Evolutionary conservation across 1,284 basidiomycete species (phyloP), one percentile per base, ranked within the genome.

Genomic region (Takashimella tepidaria): DNA sequence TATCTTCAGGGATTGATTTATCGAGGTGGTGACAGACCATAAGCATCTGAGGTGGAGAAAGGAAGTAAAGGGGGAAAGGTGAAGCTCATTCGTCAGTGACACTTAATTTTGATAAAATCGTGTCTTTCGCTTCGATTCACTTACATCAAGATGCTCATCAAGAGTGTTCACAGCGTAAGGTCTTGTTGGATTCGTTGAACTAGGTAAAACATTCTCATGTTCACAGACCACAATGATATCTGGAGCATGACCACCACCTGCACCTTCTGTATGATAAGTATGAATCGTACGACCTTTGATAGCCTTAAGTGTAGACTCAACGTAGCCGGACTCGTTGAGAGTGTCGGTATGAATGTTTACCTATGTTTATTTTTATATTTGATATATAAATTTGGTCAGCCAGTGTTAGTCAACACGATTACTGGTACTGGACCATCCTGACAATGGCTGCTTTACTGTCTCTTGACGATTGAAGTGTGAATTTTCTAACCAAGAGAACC

Each of bases 341-440:
- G 95, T 98, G 73, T 98, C 95, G 0, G 92, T 96, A 71, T 99
- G 96, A 52, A 99, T 97, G 71, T 95, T 96, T 58, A 92, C 84
- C 84, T 89, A n/a, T n/a, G n/a, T n/a, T n/a, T n/a, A n/a, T n/a
- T n/a, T n/a, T n/a, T n/a, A n/a, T n/a, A n/a, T n/a, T n/a, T n/a
- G n/a, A n/a, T n/a, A n/a, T n/a, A n/a, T n/a, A n/a, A n/a, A n/a
- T n/a, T n/a, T n/a, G n/a, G n/a, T n/a, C n/a, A n/a, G n/a, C n/a
- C n/a, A n/a, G n/a, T n/a, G n/a, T n/a, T n/a, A n/a, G n/a, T n/a
- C n/a, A n/a, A n/a, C n/a, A n/a, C n/a, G n/a, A n/a, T n/a, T n/a
- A n/a, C n/a, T n/a, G n/a, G n/a, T n/a, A n/a, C n/a, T n/a, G n/a
- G n/a, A n/a, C n/a, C n/a, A n/a, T n/a, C n/a, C n/a, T n/a, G n/a